A percentile compares a stretch with the other conserved stretches of the same genome.
These are phyloP conservation scores for Coemansia sp. DNA, from an alignment of 192 early-diverging fungal species.

Conservation along the genomic window DNA sequence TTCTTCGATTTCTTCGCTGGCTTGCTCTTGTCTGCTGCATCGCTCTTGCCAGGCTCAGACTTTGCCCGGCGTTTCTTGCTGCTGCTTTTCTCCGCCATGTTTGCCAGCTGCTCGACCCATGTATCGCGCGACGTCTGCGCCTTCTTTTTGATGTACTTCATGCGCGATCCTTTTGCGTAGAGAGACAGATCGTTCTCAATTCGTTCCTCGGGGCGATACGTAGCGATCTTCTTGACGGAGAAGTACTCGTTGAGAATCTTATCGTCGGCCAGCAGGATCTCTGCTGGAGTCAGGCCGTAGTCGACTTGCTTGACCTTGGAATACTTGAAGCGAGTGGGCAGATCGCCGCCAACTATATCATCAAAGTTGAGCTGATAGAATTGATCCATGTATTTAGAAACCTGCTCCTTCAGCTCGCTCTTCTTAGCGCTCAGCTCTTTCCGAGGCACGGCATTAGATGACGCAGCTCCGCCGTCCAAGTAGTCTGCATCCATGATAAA, in stretches of 20 bases:
- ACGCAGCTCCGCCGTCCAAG: conserved; percentile 70
- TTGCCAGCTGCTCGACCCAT: conserved; percentile 30
- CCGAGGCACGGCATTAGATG: conserved; percentile 10
- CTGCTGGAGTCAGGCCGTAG: conserved; percentile 78
- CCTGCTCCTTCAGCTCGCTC: conserved; percentile 49
- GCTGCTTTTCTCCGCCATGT: conserved; percentile 12
- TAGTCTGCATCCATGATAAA: conserved; percentile 94
- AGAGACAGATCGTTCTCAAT: conserved; percentile 53
- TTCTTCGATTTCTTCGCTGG: conserved; percentile 31
- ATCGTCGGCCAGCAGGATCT: conserved; percentile 90
- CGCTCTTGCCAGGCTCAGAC: neutral
- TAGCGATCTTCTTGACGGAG: conserved; percentile 83
- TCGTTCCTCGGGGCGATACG: conserved; percentile 66
- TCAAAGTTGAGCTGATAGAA: conserved; percentile 92
- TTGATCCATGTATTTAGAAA: conserved; percentile 81
- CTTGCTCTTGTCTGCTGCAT: conserved; percentile 14
- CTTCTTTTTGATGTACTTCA: conserved; percentile 52
- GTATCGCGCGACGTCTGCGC: conserved; percentile 17
- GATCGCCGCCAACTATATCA: conserved; percentile 78
- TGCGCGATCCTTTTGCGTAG: conserved; percentile 60
- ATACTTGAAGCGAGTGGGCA: conserved; percentile 93
- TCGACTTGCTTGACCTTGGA: conserved; percentile 71
- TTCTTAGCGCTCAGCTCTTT: conserved; percentile 15
- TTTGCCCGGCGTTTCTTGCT: conserved; percentile 43
- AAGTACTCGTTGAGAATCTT: conserved; percentile 82